Evolutionary conservation across 441 rosid genomes (phyloP), one percentile per base, ranked within the genome.

Genomic region (Pelargonium australe): DNA sequence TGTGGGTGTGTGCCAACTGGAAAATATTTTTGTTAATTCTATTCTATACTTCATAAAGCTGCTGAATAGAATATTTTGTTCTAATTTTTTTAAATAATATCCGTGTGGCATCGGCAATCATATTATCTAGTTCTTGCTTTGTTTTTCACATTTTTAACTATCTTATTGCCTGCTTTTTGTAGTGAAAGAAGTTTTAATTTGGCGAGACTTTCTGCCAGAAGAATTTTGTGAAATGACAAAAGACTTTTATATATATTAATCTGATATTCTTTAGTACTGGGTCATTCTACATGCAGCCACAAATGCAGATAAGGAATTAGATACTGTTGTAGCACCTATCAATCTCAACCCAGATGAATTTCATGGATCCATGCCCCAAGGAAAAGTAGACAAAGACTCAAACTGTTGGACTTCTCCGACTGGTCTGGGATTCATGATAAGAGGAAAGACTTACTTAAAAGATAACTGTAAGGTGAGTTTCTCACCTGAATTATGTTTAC

Each of bases 381-480:
- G 84, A 70, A 85, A 72, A 79, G 85, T 84, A 64, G 89, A 85
- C 70, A 81, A 79, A 69, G 98, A 88, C 77, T 78, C 94, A 70
- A 83, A 85, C 80, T 95, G 98, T 86, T 95, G 99, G 99, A 74
- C 77, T 67, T 88, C 92, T 83, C 95, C 99, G 6, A 84, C 85
- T 81, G 96, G 97, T 65, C 80, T 65, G 74, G 96, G 98, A 28
- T 95, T 92, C 85, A 88, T 85, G 97, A 86, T 95, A 68, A 82
- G 99, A 80, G 99, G 99, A 78, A 89, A 87, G 83, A 87, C 89
- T 67, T 95, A 95, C 78, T 82, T 95, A 55, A 91, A 87, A 78
- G 98, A 95, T 76, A 83, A 80, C 74, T 71, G 83, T 66, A 95
- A 95, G 97, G 99, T 95, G 70, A 28, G 68, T 70, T 74, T 17